Percentiles rank a stretch among this genome's conserved stretches.
Conservation (phyloP, 768 basidiomycete genomes). For the Galerina marginata region DNA sequence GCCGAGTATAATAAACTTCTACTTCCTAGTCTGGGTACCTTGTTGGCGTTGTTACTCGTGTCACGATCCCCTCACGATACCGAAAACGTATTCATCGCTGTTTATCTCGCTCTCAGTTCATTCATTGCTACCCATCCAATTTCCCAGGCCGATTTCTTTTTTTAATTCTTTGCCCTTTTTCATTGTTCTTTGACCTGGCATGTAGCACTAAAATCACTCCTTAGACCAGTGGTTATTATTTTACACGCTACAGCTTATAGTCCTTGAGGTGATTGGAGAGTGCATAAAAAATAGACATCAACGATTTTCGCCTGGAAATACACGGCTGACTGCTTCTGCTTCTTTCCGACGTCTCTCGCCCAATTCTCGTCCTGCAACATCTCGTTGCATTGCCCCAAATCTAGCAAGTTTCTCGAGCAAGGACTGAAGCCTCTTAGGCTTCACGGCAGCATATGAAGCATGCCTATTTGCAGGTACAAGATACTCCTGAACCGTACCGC, state of each 20-base stretch:
- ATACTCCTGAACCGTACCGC: slow-evolving; percentile 79
- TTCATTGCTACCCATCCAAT: slow-evolving; percentile 33
- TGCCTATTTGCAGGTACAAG: slow-evolving; percentile 74
- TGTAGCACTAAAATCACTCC: slow-evolving; percentile 29
- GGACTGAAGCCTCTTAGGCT: slow-evolving; percentile 72
- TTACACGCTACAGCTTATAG: slow-evolving; percentile 33
- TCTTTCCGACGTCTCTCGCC: slow-evolving; percentile 79
- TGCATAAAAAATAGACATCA: slow-evolving; percentile 32
- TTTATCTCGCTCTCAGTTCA: slow-evolving; percentile 44
- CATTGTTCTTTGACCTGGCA: slow-evolving; percentile 22
- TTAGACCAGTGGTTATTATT: slow-evolving; percentile 43
- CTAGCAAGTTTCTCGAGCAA: slow-evolving; percentile 81
- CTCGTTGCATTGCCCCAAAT: slow-evolving; percentile 67
- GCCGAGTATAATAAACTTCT: slow-evolving; percentile 64
- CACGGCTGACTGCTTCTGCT: slow-evolving; percentile 75
- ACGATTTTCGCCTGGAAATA: slow-evolving; percentile 73
- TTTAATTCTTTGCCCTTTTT: slow-evolving; percentile 32
- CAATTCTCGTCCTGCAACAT: slow-evolving; percentile 61
- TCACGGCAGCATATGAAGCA: slow-evolving; percentile 66
- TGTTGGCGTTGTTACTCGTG: slow-evolving; percentile 56
- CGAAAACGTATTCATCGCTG: slow-evolving; percentile 57
- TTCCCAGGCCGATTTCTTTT: slow-evolving; percentile 30
- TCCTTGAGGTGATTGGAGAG: slow-evolving; percentile 24
- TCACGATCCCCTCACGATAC: slow-evolving; percentile 65
- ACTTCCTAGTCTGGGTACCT: slow-evolving; percentile 45